These are phyloP conservation scores for Stylonectria norvegica DNA, from an alignment of 2,329 filamentous ascomycete species.

Conservation along the genomic window DNA sequence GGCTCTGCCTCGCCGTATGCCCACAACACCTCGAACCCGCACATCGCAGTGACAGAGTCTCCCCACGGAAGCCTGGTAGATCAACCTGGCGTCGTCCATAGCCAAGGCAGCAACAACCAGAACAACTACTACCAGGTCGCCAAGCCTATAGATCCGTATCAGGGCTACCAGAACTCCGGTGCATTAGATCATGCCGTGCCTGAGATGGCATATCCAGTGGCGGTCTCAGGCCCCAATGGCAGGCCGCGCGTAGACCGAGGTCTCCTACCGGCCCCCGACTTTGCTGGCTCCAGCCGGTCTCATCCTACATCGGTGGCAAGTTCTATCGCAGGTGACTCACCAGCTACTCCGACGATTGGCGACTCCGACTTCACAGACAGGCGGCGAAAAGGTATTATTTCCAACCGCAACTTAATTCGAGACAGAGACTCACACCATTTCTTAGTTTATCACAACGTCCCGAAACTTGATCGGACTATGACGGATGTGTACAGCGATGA, in stretches of 20 bases:
- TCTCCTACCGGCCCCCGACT: slow-evolving; percentile 46
- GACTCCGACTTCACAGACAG: slow-evolving; percentile 49
- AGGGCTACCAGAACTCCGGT: slow-evolving; percentile 38
- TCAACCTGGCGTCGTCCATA: slow-evolving; percentile 17
- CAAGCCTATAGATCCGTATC: slow-evolving; percentile 44
- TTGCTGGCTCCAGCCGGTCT: slow-evolving; percentile 42
- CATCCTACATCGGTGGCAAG: slow-evolving; percentile 56
- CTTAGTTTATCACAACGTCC: slow-evolving; percentile 52
- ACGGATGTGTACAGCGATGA: slow-evolving; percentile 83
- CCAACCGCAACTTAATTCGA: no score
- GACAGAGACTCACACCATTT: no score
- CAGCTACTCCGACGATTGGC: slow-evolving; percentile 51
- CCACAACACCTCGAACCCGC: slow-evolving; percentile 53
- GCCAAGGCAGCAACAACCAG: slow-evolving; percentile 26
- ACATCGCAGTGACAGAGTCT: slow-evolving; percentile 53
- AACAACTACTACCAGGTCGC: slow-evolving; percentile 46
- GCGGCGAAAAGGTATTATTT: slow-evolving; percentile 52
- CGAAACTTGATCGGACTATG: slow-evolving; percentile 81
- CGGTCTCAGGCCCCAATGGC: slow-evolving; percentile 35
- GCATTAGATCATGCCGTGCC: slow-evolving; percentile 36
- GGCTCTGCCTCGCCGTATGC: slow-evolving; percentile 59
- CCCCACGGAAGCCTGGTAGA: slow-evolving; percentile 45
- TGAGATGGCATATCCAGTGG: slow-evolving; percentile 40
- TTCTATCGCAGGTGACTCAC: slow-evolving; percentile 56
- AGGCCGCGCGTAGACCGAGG: slow-evolving; percentile 40